These are phyloP conservation scores for Ophiostoma pallidulum DNA, from an alignment of 2,329 filamentous ascomycete genomes.

Conservation along the genomic window DNA sequence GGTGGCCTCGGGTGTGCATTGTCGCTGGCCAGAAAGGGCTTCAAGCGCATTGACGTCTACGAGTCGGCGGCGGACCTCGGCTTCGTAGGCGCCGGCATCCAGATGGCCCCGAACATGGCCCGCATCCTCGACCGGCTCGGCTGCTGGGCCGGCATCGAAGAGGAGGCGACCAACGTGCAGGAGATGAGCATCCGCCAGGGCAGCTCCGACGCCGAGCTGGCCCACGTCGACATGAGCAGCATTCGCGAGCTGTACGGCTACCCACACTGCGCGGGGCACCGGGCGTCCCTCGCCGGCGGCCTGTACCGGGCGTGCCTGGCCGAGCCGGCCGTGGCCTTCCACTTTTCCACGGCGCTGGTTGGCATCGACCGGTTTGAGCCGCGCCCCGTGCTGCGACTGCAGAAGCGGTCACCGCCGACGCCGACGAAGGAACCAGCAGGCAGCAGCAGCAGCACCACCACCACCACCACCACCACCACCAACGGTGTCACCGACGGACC, in stretches of 20 bases:
- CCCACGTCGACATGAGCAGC: conserved; percentile 59
- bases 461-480: not conserved
- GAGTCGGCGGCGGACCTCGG: conserved; percentile 64
- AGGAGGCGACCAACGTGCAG: conserved; percentile 60
- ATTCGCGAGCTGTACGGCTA: conserved; percentile 61
- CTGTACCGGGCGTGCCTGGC: conserved; percentile 62
- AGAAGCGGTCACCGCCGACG: conserved; percentile 45
- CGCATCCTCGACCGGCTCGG: conserved; percentile 64
- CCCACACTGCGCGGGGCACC: conserved; percentile 72
- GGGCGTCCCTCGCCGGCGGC: conserved; percentile 58
- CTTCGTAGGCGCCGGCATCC: conserved; percentile 78
- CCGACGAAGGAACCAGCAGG: no score
- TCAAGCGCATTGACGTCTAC: conserved; percentile 63
- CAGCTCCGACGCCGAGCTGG: conserved; percentile 57
- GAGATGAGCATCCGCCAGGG: conserved; percentile 68
- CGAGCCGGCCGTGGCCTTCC: conserved; percentile 55
- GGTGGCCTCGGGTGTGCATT: conserved; percentile 65
- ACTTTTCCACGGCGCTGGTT: conserved; percentile 51
- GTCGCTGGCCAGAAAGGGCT: conserved; percentile 66
- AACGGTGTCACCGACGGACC: not conserved
- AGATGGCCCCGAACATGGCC: conserved; percentile 74
- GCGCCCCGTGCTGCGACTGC: conserved; percentile 49
- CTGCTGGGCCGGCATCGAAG: conserved; percentile 61
- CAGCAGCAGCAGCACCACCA: no score
- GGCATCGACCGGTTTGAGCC: conserved; percentile 50